Conservation (phyloP, 225 moss, liverwort and hornwort genomes). For the Bryoerythrophyllum caledonicum region DNA sequence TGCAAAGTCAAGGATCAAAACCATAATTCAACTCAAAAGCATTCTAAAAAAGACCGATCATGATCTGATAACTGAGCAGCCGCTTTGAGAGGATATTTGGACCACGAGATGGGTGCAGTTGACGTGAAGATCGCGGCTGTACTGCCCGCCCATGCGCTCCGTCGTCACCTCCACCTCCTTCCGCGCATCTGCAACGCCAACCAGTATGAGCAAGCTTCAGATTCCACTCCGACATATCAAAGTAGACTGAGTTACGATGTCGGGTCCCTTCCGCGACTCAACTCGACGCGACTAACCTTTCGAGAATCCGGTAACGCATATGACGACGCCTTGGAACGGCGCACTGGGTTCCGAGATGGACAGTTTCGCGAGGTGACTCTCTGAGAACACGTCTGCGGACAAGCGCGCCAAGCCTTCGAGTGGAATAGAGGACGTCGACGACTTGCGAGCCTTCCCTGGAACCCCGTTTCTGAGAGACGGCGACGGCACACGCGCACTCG, state of each 20-base stretch:
- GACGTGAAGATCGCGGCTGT: constrained; percentile 58
- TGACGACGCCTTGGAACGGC: constrained; percentile 48
- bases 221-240: background rate
- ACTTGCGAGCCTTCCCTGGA: constrained; percentile 11
- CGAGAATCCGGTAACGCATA: constrained; percentile 56
- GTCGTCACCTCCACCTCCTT: constrained; percentile 52
- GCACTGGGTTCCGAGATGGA: constrained; percentile 16
- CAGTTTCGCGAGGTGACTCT: constrained; percentile 4
- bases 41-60: background rate
- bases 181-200: constrained; percentile 39
- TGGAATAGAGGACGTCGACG: background rate
- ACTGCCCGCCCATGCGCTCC: constrained; percentile 56
- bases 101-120: constrained; percentile 66
- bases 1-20: constrained; percentile 26
- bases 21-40: background rate
- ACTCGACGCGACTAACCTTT: constrained; percentile 33
- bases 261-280: background rate
- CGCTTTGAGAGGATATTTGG: constrained; percentile 47
- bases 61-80: background rate
- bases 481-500: constrained; percentile 38
- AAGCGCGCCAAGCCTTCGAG: constrained; percentile 48
- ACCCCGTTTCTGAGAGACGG: constrained; percentile 33
- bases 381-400: constrained; percentile 43
- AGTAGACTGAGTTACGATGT: background rate
- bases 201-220: constrained; percentile 2